Conservation (phyloP, 371 early-diverging fungal genomes). For the Cokeromyces recurvatus region DNA sequence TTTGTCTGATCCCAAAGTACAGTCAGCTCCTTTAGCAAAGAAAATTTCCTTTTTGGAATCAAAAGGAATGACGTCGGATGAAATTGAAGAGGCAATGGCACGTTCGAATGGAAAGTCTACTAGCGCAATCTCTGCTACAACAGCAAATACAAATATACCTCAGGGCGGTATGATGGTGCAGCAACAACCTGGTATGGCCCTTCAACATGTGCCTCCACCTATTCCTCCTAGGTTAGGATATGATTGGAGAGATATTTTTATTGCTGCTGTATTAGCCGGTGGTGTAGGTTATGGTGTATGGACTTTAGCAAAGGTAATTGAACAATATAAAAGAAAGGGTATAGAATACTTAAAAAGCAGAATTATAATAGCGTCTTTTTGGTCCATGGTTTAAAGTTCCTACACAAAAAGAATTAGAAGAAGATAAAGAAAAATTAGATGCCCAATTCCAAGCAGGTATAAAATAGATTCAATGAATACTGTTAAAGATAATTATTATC, state of each 20-base stretch:
- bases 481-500: no score
- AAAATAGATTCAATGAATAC: no score
- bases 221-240: conserved; percentile 63
- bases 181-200: conserved; percentile 26
- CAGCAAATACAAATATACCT: not conserved
- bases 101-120: conserved; percentile 47
- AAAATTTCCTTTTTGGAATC: conserved; percentile 91
- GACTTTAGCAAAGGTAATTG: conserved; percentile 68
- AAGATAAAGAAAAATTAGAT: conserved; percentile 71
- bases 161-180: conserved; percentile 11
- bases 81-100: conserved; percentile 89
- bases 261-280: conserved; percentile 82
- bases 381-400: conserved; percentile 69
- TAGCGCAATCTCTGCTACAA: conserved; percentile 20
- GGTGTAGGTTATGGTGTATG: conserved; percentile 85
- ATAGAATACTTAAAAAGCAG: not conserved
- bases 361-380: conserved; percentile 59
- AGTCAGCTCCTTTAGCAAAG: conserved; percentile 82
- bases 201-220: conserved; percentile 41
- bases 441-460: conserved; percentile 64
- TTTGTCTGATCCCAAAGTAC: conserved; percentile 89
- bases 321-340: not conserved
- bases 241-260: conserved; percentile 92
- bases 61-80: conserved; percentile 89
- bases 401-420: conserved; percentile 59